Percentiles rank a stretch among this genome's conserved stretches.
These are phyloP conservation scores for barley (Hordeum vulgare) DNA, from an alignment of 176 grass and related monocot species.

Conservation along the genomic window DNA sequence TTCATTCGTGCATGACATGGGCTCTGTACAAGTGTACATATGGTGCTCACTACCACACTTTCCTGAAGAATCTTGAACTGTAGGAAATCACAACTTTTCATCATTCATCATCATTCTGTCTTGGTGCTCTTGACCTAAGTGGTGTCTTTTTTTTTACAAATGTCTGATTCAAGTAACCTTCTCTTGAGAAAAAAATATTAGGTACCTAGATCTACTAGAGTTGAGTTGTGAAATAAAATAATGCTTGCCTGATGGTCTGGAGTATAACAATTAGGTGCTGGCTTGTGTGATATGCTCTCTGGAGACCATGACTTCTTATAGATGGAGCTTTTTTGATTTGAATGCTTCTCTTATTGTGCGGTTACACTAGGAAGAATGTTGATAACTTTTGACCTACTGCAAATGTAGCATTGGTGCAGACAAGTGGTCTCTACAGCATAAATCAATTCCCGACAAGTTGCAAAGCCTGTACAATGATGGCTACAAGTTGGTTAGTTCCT, in stretches of 20 bases:
- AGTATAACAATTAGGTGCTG: not conserved
- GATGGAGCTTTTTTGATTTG: not conserved
- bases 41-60: not conserved
- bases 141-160: not conserved
- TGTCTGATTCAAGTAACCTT: not conserved
- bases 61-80: not conserved
- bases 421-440: conserved; percentile 74
- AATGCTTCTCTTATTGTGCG: not conserved
- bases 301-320: not conserved
- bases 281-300: not conserved
- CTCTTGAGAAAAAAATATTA: not conserved
- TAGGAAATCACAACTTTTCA: not conserved
- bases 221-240: not conserved
- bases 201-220: not conserved
- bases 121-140: not conserved
- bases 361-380: not conserved
- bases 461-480: conserved; percentile 58
- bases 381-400: conserved; percentile 11
- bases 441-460: conserved; percentile 70
- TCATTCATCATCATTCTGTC: not conserved
- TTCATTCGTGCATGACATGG: not conserved
- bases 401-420: conserved; percentile 61
- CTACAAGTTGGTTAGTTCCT: conserved; percentile 74
- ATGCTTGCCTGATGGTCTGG: not conserved
- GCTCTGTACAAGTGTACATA: not conserved